Evolutionary conservation across 2,329 filamentous ascomycete species (phyloP), one percentile per base, ranked within the genome.

Genomic region (Metarhizium anisopliae): DNA sequence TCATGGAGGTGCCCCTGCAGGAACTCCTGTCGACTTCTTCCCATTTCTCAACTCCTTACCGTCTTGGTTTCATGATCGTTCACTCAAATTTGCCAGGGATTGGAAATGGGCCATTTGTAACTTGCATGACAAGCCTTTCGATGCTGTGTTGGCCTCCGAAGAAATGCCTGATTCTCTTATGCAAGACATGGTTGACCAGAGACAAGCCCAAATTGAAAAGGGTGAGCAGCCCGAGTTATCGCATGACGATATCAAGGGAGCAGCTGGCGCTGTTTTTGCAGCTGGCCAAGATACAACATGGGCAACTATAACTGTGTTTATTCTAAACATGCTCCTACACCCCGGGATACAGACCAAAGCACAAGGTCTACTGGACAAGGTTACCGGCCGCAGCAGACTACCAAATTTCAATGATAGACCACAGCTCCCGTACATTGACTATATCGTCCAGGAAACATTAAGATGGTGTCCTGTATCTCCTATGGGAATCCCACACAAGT

Each of bases 401-500:
- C 79, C 79, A 1, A 68, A 62, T 0, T 74, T 77, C 56, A 67
- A 72, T 2, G 79, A 82, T 58, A 67, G 73, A 7, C 65, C 68
- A 0, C 63, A 64, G 0, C 64, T 83, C 32, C 66, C 60, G 4
- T 78, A 77, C 55, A 65, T 81, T 32, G 70, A 77, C 53, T 66
- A 67, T 49, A 66, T 79, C n/a, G 63, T 80, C 10, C 69, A 77
- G 53, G 78, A 81, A 58, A 71, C 71, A 8, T 66, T 72, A 42
- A 70, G 77, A 25, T 76, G 72, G 70, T 67, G 66, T 32, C 76
- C 77, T 4, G 64, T 79, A 3, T 72, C 71, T 13, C 76, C 77
- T 1, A 64, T 79, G 2, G 78, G 76, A 2, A 76, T 84, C 40
- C 81, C 82, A 2, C 82, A 85, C 63, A 73, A 69, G 49, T 72